Conservation (phyloP, 78 protist species). For the Dictyostelium brefeldianum region DNA sequence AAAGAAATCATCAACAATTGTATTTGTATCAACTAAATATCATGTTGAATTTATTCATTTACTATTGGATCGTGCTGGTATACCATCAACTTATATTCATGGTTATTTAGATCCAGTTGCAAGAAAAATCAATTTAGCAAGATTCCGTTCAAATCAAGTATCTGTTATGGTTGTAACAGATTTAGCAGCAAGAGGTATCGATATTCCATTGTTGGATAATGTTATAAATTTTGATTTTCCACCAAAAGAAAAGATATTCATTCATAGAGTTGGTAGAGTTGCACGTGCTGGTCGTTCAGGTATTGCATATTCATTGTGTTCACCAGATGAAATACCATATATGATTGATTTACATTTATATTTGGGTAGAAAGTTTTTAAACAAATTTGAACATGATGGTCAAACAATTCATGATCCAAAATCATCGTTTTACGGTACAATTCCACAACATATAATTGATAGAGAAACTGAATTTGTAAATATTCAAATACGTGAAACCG, state of each 20-base stretch:
- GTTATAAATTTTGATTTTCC: slow-evolving; percentile 99
- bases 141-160: slow-evolving; percentile 79
- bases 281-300: slow-evolving; percentile 99
- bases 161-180: slow-evolving; percentile 97
- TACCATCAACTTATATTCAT: slow-evolving; percentile 79
- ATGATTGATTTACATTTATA: slow-evolving; percentile 92
- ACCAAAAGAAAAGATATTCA: slow-evolving; percentile 97
- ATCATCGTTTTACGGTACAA: slow-evolving; percentile 51
- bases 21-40: slow-evolving; percentile 96
- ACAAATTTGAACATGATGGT: slow-evolving; percentile 6
- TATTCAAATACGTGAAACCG: slow-evolving; percentile 13
- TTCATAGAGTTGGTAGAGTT: slow-evolving; percentile 99
- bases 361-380: slow-evolving; percentile 81
- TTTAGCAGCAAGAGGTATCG: slow-evolving; percentile 99
- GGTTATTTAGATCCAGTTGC: slow-evolving; percentile 97
- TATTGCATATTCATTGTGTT: slow-evolving; percentile 92
- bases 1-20: slow-evolving; percentile 86
- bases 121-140: slow-evolving; percentile 92
- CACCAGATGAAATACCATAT: slow-evolving; percentile 96
- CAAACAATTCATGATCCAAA: slow-evolving; percentile 13
- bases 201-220: slow-evolving; percentile 98
- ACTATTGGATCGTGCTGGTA: slow-evolving; percentile 34
- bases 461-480: slow-evolving; percentile 34
- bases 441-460: slow-evolving; percentile 64
- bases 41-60: slow-evolving; percentile 89